Conservation (phyloP, 352 stramenopile species). For the Phytophthora cactorum region DNA sequence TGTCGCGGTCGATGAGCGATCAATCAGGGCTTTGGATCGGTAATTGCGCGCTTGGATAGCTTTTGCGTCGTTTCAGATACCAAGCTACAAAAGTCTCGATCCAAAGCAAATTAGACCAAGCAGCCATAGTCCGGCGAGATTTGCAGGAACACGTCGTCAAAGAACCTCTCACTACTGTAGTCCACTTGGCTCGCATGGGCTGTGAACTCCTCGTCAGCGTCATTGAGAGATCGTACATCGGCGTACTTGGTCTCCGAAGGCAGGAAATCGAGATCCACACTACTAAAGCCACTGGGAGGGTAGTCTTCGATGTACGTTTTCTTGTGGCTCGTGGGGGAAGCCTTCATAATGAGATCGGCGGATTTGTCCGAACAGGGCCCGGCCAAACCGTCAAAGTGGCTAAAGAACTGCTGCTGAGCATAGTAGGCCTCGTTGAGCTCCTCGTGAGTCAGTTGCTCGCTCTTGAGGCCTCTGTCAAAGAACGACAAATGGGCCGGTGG, state of each 20-base stretch:
- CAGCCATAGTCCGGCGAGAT: conserved; percentile 80
- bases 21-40: conserved; percentile 10
- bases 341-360: conserved; percentile 24
- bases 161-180: conserved; percentile 76
- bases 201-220: conserved; percentile 55
- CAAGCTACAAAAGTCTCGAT: not conserved
- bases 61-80: no score
- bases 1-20: conserved; percentile 33
- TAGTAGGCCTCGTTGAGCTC: conserved; percentile 26
- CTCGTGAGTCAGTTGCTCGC: not conserved
- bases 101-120: conserved; percentile 47
- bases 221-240: conserved; percentile 55
- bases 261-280: conserved; percentile 41
- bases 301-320: conserved; percentile 35
- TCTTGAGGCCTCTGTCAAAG: conserved; percentile 18
- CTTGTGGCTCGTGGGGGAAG: conserved; percentile 13
- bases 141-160: conserved; percentile 81
- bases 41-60: conserved; percentile 3
- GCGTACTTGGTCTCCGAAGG: conserved; percentile 59
- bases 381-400: conserved; percentile 20
- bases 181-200: conserved; percentile 60
- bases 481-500: conserved; percentile 29
- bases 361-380: conserved; percentile 24
- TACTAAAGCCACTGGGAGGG: conserved; percentile 35
- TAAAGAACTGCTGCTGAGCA: conserved; percentile 21